These are phyloP conservation scores for Lactifluus volemus DNA, from an alignment of 768 basidiomycete species.

Conservation along the genomic window DNA sequence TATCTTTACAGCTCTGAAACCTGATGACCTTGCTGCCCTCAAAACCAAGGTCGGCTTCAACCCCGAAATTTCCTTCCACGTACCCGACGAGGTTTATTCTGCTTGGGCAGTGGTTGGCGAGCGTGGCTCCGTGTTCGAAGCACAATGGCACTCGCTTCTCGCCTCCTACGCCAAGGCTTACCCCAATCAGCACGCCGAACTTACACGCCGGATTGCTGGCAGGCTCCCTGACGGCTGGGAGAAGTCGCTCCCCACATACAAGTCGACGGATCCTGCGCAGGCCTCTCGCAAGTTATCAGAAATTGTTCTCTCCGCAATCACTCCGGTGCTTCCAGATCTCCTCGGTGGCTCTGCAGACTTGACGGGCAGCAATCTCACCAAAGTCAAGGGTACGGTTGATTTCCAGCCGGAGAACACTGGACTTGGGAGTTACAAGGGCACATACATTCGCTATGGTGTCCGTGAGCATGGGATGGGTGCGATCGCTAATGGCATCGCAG, in stretches of 20 bases:
- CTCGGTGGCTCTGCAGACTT: slow-evolving; percentile 86
- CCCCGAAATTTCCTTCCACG: slow-evolving; percentile 64
- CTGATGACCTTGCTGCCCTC: slow-evolving; percentile 76
- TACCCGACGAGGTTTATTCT: slow-evolving; percentile 66
- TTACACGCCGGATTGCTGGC: slow-evolving; percentile 76
- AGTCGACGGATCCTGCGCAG: slow-evolving; percentile 70
- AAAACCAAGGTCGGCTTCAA: slow-evolving; percentile 84
- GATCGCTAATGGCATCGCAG: slow-evolving; percentile 83
- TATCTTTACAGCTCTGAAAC: slow-evolving; percentile 62
- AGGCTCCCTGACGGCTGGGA: slow-evolving; percentile 85
- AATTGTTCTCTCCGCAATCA: slow-evolving; percentile 71
- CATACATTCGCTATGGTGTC: slow-evolving; percentile 93
- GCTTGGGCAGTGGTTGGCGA: slow-evolving; percentile 57
- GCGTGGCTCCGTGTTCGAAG: slow-evolving; percentile 66
- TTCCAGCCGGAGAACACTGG: slow-evolving; percentile 88
- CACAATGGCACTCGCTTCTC: slow-evolving; percentile 65
- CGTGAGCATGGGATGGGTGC: slow-evolving; percentile 98
- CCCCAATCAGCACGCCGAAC: slow-evolving; percentile 78
- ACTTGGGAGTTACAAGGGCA: slow-evolving; percentile 76
- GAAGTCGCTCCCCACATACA: slow-evolving; percentile 77
- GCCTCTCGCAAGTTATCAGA: slow-evolving; percentile 93
- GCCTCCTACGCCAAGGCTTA: slow-evolving; percentile 65
- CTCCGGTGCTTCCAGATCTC: slow-evolving; percentile 72
- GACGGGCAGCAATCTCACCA: slow-evolving; percentile 88
- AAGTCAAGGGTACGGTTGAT: slow-evolving; percentile 75